Base-by-base conservation (phyloP, 495 filamentous ascomycete species). In the Penicillium antarcticum region DNA sequence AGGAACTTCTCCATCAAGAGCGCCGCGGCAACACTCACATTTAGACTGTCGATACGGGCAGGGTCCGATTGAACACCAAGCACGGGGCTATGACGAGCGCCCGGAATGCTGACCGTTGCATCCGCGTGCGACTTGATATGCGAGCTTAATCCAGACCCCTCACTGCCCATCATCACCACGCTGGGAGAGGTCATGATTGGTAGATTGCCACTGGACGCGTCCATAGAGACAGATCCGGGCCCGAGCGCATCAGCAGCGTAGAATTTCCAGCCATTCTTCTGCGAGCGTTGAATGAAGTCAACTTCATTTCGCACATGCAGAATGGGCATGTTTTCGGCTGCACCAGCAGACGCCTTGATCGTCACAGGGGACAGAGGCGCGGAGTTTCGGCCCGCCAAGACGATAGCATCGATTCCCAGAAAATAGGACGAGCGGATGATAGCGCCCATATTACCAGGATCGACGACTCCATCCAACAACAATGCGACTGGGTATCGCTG, bases 391-490 rank as follows among this genome's bases (percentile, higher is more conserved):
- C 79, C 79, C 5, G 87, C 84, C 49, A 89, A 81, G 8, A 80
- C 78, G 38, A 95, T 71, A 6, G 87, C 89, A 51, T 89, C 85
- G 12, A 87, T 85, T 33, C 94, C 94, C 3, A 96, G 79, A 67
- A 89, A 98, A 58, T 87, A 84, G 4, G 89, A 88, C 17, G 88
- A 86, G 17, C 94, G 87, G 29, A 97, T 74, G 49, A 97, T 95
- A 3, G 85, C 87, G 23, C 94, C 94, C 3, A 97, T 72, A 65
- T 98, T 98, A 1, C 89, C 91, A 2, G 89, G 84, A 67, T 98
- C 92, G 8, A 88, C 68, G 39, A 98, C 83, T n/a, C 84, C 83
- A 56, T 98, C 89, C 10, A 97, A 72, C 31, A 96, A 72, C 11
- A 97, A 69, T 14, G 95, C 71, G 26, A 98, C 77, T 0, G 94